phyloP scores from a whole-genome alignment of 2,329 filamentous ascomycete genomes.

The Phyllosticta citrichinensis region DNA sequence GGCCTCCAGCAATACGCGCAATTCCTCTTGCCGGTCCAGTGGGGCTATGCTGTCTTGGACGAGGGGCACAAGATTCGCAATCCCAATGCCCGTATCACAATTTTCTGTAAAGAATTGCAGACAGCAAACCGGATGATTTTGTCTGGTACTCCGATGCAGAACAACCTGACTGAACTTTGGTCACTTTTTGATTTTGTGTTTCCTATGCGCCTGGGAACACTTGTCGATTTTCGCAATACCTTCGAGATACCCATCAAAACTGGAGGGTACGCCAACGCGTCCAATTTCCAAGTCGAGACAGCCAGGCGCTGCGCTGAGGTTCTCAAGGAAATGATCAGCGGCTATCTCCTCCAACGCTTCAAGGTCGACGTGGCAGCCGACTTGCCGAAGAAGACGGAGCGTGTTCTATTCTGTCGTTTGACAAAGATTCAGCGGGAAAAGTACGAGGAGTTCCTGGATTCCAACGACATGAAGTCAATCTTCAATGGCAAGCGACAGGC shows the following conservation, averaged over 20 bases:
- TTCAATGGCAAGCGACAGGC: conserved; percentile 64
- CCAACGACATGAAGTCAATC: conserved; percentile 78
- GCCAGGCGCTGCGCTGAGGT: conserved; percentile 91
- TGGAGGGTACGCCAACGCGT: conserved; percentile 91
- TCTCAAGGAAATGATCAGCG: conserved; percentile 84
- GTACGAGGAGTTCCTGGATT: conserved; percentile 72
- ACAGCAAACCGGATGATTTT: conserved; percentile 87
- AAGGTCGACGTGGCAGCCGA: conserved; percentile 92
- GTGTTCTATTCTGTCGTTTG: conserved; percentile 91
- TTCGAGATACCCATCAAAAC: conserved; percentile 91
- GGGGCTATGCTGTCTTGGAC: conserved; percentile 89
- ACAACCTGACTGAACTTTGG: conserved; percentile 91
- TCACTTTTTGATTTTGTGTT: conserved; percentile 97
- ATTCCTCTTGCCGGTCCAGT: conserved; percentile 70
- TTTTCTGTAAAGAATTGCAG: conserved; percentile 86
- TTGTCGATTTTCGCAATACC: conserved; percentile 80
- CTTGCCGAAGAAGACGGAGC: conserved; percentile 89
- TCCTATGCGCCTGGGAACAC: conserved; percentile 85
- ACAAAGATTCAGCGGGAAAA: conserved; percentile 67
- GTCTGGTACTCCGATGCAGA: conserved; percentile 95
- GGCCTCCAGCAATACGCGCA: conserved; percentile 89
- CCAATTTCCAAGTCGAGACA: conserved; percentile 87
- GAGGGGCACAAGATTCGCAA: conserved; percentile 98
- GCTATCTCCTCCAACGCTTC: conserved; percentile 83
- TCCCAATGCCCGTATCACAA: conserved; percentile 86